phyloP scores from a whole-genome alignment of 805 yeast genomes.

The Suhomyces pyralidae region DNA sequence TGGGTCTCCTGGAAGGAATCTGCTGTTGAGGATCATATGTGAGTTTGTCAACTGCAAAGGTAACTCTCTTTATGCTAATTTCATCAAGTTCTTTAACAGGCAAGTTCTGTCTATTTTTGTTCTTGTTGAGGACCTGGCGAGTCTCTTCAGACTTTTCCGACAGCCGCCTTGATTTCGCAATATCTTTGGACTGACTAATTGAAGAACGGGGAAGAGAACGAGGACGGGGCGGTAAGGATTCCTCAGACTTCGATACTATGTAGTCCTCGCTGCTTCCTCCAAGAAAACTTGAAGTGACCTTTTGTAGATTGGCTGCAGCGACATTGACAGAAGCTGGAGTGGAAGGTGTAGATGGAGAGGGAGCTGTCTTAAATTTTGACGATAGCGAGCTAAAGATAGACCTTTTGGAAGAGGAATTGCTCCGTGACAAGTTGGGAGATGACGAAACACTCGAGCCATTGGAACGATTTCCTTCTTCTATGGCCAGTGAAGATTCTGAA shows the following conservation, averaged over 20 bases:
- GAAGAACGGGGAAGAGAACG: not conserved
- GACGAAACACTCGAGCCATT: constrained; percentile 2
- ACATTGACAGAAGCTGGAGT: not conserved
- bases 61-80: constrained; percentile 57
- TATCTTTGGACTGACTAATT: not conserved
- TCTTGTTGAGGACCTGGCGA: constrained; percentile 41
- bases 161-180: not conserved
- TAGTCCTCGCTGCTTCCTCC: not conserved
- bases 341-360: not conserved
- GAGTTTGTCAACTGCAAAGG: constrained; percentile 73
- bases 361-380: constrained; percentile 34
- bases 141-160: not conserved
- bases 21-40: constrained; percentile 62
- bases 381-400: constrained; percentile 39
- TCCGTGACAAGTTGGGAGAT: constrained; percentile 15
- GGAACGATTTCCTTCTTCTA: not conserved
- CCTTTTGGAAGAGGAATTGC: constrained; percentile 16
- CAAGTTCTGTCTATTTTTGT: constrained; percentile 36
- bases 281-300: not conserved
- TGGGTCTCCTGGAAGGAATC: constrained; percentile 55
- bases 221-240: not conserved
- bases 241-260: not conserved
- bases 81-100: constrained; percentile 33
- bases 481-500: not conserved
- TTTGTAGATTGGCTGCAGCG: not conserved